A percentile compares a stretch with the other conserved stretches of the same genome.
phyloP scores from a whole-genome alignment of 2,329 filamentous ascomycete species.

The Fusarium sp. region DNA sequence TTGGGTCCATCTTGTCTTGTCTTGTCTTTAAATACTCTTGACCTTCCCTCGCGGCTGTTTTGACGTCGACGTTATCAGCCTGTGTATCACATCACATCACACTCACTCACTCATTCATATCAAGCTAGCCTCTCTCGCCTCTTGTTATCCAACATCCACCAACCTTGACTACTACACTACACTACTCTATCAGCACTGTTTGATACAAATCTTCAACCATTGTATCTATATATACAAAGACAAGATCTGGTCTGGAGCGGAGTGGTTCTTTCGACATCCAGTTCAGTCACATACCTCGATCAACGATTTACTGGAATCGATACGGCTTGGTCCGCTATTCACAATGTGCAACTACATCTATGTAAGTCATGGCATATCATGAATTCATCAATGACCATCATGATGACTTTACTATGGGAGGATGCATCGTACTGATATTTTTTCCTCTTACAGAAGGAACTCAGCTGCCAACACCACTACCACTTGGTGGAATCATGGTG shows the following conservation, averaged over 20 bases:
- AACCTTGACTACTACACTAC: slow-evolving; percentile 9
- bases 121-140: slow-evolving; percentile 20
- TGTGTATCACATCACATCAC: not conserved
- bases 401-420: not conserved
- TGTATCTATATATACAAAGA: slow-evolving; percentile 2
- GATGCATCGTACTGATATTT: slow-evolving; percentile 29
- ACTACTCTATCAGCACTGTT: slow-evolving; percentile 15
- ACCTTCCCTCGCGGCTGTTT: slow-evolving; percentile 30
- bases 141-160: slow-evolving; percentile 16
- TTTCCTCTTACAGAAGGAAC: slow-evolving; percentile 57
- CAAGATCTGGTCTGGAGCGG: not conserved
- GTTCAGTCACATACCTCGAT: not conserved
- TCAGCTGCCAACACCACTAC: slow-evolving; percentile 65
- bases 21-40: slow-evolving; percentile 45
- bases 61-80: slow-evolving; percentile 25
- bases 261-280: not conserved
- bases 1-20: slow-evolving; percentile 44
- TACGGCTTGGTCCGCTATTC: slow-evolving; percentile 9
- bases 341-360: slow-evolving; percentile 67
- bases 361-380: slow-evolving; percentile 48
- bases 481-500: slow-evolving; percentile 63
- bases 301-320: slow-evolving; percentile 16
- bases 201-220: slow-evolving; percentile 11
- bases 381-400: not conserved
- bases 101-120: slow-evolving; percentile 16